These are phyloP conservation scores for Aspergillus pseudoterreus DNA, from an alignment of 2,329 filamentous ascomycete genomes.

Conservation along the genomic window DNA sequence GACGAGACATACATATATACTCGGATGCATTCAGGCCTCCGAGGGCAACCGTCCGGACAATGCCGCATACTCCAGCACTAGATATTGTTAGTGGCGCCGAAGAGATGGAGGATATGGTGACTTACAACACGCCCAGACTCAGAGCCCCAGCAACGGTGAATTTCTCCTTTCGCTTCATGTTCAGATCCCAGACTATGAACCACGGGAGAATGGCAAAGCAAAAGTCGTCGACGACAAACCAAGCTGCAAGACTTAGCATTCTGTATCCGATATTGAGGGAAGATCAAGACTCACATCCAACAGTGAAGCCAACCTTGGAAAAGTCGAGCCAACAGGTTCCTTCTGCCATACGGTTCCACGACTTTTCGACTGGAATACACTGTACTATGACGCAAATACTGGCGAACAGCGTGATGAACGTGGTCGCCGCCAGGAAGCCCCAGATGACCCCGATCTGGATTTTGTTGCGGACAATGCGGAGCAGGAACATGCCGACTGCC, in stretches of 20 bases:
- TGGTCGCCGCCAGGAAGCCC: conserved; percentile 11
- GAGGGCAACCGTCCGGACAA: conserved; percentile 19
- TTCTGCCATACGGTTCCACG: conserved; percentile 14
- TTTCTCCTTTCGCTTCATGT: conserved; percentile 47
- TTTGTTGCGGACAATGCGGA: conserved; percentile 20
- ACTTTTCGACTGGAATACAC: conserved; percentile 3
- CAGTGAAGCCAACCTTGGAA: conserved; percentile 21
- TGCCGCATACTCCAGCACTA: conserved; percentile 21
- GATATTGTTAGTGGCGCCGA: too few relatives aligned
- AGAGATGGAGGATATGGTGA: too few relatives aligned
- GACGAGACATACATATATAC: conserved; percentile 13
- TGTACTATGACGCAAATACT: conserved; percentile 18
- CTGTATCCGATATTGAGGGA: background rate
- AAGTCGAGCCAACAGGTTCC: conserved; percentile 21
- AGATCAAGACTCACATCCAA: conserved; percentile 16
- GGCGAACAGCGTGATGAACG: conserved; percentile 16
- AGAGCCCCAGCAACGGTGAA: conserved; percentile 42
- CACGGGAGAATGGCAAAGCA: conserved; percentile 37
- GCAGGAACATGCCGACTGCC: conserved; percentile 18
- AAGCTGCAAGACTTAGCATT: background rate
- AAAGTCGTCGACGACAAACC: conserved; percentile 21
- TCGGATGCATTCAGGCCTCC: conserved; percentile 15
- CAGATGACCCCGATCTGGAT: conserved; percentile 20
- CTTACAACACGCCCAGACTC: conserved; percentile 41
- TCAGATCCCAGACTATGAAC: conserved; percentile 44